phyloP scores from a whole-genome alignment of 2,329 filamentous ascomycete genomes.

The Cryphonectria nitschkei region DNA sequence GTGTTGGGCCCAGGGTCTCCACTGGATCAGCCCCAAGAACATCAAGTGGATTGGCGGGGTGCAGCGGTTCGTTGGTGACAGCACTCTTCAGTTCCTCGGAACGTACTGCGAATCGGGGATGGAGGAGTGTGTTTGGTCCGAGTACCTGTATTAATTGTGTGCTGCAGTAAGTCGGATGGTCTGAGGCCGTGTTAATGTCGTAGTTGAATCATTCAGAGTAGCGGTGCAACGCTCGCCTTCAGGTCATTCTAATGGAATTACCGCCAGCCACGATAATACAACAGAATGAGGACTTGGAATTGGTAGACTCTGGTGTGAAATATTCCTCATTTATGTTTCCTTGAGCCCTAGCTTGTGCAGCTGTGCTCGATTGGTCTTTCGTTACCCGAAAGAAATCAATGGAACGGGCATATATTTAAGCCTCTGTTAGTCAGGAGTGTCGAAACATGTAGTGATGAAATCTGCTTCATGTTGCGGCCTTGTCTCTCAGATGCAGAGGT shows the following conservation, averaged over 20 bases:
- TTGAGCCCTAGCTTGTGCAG: background rate
- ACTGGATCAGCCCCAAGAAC: slow-evolving; percentile 9
- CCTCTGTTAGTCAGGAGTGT: background rate
- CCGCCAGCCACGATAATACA: background rate
- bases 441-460: background rate
- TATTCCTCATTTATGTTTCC: background rate
- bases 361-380: background rate
- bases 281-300: background rate
- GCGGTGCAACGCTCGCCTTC: no score
- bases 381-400: background rate
- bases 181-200: background rate
- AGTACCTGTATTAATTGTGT: slow-evolving; percentile 17
- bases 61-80: slow-evolving; percentile 10
- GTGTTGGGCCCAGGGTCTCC: slow-evolving; percentile 23
- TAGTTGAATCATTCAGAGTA: no score
- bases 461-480: background rate
- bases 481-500: background rate
- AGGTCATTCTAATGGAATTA: no score
- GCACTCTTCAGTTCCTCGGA: background rate
- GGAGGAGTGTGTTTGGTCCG: slow-evolving; percentile 20
- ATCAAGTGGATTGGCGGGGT: background rate
- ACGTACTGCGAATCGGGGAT: slow-evolving; percentile 22
- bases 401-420: background rate
- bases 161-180: background rate
- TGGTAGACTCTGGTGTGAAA: no score